phyloP scores from a whole-genome alignment of 257 asterid species.

The Craterostigma plantagineum region DNA sequence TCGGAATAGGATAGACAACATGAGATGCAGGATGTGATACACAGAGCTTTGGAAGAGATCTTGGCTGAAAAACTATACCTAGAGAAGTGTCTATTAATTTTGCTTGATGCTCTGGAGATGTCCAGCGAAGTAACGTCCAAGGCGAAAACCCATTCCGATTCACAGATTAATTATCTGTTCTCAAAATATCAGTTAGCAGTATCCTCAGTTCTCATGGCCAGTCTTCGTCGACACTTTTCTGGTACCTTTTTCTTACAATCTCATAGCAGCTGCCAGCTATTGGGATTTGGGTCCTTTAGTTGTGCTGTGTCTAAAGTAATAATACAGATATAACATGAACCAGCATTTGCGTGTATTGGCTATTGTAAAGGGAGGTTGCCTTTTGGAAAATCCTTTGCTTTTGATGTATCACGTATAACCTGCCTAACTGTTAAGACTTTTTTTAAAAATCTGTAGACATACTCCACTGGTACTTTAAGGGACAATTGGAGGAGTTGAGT shows the following conservation, averaged over 20 bases:
- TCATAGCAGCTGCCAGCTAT: constrained; percentile 2
- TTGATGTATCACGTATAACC: not conserved
- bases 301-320: not conserved
- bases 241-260: constrained; percentile 28
- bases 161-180: constrained; percentile 24
- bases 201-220: constrained; percentile 70
- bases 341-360: too few species aligned
- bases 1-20: constrained; percentile 37
- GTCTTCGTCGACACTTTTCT: constrained; percentile 79
- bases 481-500: constrained; percentile 67
- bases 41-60: constrained; percentile 68
- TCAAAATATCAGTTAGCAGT: constrained; percentile 56
- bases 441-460: constrained; percentile 35
- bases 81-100: constrained; percentile 61
- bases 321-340: not conserved
- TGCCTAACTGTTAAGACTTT: constrained; percentile 12
- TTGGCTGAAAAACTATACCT: constrained; percentile 51
- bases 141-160: constrained; percentile 19
- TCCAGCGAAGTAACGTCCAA: constrained; percentile 22
- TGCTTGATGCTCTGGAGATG: constrained; percentile 44
- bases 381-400: too few species aligned
- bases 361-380: too few species aligned
- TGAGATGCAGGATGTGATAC: constrained; percentile 45
- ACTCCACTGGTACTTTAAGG: constrained; percentile 83
- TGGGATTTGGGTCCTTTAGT: not conserved